phyloP scores from a whole-genome alignment of 345 rosid species.

The Gossypium rotundifolium region DNA sequence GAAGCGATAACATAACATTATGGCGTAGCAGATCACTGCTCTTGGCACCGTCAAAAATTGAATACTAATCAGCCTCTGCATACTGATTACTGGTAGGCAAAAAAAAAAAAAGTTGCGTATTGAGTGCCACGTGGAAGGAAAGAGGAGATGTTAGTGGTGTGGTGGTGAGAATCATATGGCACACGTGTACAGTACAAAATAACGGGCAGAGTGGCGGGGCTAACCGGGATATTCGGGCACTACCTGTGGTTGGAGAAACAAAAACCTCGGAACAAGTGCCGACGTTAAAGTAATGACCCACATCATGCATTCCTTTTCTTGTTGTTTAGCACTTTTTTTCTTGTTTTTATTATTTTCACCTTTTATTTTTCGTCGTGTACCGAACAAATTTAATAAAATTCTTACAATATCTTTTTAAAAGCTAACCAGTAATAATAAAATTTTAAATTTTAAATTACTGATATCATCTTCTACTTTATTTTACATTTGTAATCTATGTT shows the following conservation, averaged over 20 bases:
- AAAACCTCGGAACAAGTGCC: slow-evolving; percentile 30
- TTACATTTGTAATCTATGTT: no score
- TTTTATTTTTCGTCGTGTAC: background rate
- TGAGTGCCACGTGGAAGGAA: background rate
- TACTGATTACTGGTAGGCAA: no score
- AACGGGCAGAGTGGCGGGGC: slow-evolving; percentile 7
- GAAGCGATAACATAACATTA: background rate
- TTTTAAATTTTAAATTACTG: no score
- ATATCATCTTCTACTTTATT: no score
- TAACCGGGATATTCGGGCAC: slow-evolving; percentile 27
- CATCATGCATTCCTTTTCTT: background rate
- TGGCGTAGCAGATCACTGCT: background rate
- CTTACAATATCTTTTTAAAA: background rate
- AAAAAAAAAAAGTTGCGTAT: no score
- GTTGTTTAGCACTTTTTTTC: background rate
- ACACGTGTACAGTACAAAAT: slow-evolving; percentile 35
- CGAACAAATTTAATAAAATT: background rate
- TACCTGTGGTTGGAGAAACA: slow-evolving; percentile 26
- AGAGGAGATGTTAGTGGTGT: background rate
- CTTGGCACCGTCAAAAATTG: slow-evolving; percentile 3
- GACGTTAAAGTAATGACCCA: background rate
- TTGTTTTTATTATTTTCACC: background rate
- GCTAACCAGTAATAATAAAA: no score
- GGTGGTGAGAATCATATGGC: slow-evolving; percentile 8
- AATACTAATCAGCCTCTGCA: background rate